Evolutionary conservation across 192 early-diverging fungal species (phyloP).

Genomic region (Physocladia obscura): DNA sequence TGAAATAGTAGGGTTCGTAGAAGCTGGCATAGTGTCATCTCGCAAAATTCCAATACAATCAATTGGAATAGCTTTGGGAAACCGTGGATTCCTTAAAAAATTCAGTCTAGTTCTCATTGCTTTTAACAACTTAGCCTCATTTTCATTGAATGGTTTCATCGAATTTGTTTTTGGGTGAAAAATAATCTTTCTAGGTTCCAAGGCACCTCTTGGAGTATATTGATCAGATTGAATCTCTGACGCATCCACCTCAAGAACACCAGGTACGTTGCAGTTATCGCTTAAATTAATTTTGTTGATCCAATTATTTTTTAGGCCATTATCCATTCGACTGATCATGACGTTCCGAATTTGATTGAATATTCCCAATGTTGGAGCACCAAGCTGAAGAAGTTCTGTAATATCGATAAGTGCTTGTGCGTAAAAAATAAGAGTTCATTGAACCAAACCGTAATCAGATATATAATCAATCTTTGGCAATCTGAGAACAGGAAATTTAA

Average conservation of each 20-base stretch:
- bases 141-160: slow-evolving; percentile 38
- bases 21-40: slow-evolving; percentile 2
- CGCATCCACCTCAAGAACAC: slow-evolving; percentile 26
- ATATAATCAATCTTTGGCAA: background rate
- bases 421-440: no score
- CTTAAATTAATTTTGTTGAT: slow-evolving; percentile 13
- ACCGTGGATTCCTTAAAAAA: slow-evolving; percentile 39
- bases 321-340: slow-evolving; percentile 23
- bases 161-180: slow-evolving; percentile 16
- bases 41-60: background rate
- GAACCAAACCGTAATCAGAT: slow-evolving; percentile 3
- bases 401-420: background rate
- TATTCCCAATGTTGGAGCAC: slow-evolving; percentile 10
- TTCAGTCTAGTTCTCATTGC: slow-evolving; percentile 30
- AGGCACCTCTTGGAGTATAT: background rate
- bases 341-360: slow-evolving; percentile 26
- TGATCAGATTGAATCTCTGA: background rate
- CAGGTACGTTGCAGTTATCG: slow-evolving; percentile 31
- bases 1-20: background rate
- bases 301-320: slow-evolving; percentile 31
- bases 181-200: slow-evolving; percentile 6
- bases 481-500: background rate
- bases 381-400: slow-evolving; percentile 8
- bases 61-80: slow-evolving; percentile 6
- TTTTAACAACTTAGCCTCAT: slow-evolving; percentile 23